A percentile compares a stretch with the other conserved stretches of the same genome.
These are phyloP conservation scores for Pestalotiopsis sp. DNA, from an alignment of 2,329 filamentous ascomycete genomes.

Conservation along the genomic window DNA sequence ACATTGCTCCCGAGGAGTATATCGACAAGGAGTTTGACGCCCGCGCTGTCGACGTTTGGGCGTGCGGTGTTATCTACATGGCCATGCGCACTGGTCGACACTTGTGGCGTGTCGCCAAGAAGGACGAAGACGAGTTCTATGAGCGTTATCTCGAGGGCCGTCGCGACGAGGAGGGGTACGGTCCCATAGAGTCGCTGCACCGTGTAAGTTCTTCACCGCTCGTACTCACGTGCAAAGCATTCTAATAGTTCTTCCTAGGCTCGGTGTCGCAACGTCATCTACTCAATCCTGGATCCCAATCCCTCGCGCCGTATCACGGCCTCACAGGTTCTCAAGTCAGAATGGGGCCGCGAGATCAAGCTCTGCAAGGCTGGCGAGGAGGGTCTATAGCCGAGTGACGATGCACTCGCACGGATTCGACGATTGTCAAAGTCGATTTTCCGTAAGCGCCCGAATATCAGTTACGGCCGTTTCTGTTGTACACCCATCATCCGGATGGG, in stretches of 20 bases:
- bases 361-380: slow-evolving; percentile 96
- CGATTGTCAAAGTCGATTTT: not conserved
- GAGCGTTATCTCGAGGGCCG: slow-evolving; percentile 90
- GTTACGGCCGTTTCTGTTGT: not conserved
- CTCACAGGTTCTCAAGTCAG: slow-evolving; percentile 94
- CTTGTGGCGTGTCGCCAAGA: slow-evolving; percentile 94
- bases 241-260: slow-evolving; percentile 58
- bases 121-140: slow-evolving; percentile 97
- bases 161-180: slow-evolving; percentile 92
- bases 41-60: slow-evolving; percentile 97
- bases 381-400: slow-evolving; percentile 63
- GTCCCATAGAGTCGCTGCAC: slow-evolving; percentile 92
- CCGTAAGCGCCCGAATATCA: not conserved
- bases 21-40: slow-evolving; percentile 95
- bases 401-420: not conserved
- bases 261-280: slow-evolving; percentile 97
- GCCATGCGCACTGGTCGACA: slow-evolving; percentile 97
- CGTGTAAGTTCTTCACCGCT: slow-evolving; percentile 64
- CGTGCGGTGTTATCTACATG: slow-evolving; percentile 99
- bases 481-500: slow-evolving; percentile 13
- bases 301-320: slow-evolving; percentile 90
- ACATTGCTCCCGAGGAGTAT: slow-evolving; percentile 97
- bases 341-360: slow-evolving; percentile 98
- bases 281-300: slow-evolving; percentile 96
- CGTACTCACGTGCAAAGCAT: not conserved